Percentiles rank a stretch among this genome's conserved stretches.
Conservation (phyloP, 129 eudicot genomes). For the Apium graveolens region DNA sequence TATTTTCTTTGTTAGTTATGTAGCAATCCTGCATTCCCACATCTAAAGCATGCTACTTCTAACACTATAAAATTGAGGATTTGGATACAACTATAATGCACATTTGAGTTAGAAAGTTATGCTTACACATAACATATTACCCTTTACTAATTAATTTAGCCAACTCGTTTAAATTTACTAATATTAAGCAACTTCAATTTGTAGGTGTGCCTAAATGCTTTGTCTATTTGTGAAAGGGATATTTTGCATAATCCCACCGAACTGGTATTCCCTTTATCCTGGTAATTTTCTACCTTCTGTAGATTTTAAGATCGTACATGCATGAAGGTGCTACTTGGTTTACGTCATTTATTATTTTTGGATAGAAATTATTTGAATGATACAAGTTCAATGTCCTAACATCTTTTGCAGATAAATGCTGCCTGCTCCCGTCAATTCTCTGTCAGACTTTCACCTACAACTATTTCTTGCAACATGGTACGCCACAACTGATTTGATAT, state of each 20-base stretch:
- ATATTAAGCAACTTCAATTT: conserved; percentile 15
- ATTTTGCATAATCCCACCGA: conserved; percentile 31
- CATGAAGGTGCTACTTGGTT: neutral
- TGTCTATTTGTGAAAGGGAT: conserved; percentile 25
- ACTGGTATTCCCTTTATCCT: conserved; percentile 73
- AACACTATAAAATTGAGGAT: neutral
- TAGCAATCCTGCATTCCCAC: neutral
- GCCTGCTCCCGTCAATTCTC: conserved; percentile 47
- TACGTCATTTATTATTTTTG: neutral
- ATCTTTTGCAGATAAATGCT: conserved; percentile 43
- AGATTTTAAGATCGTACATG: conserved; percentile 15
- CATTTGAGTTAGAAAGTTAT: neutral
- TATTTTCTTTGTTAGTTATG: neutral
- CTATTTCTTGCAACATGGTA: conserved; percentile 78
- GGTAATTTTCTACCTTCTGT: conserved; percentile 34
- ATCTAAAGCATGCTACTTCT: neutral
- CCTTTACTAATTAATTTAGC: neutral
- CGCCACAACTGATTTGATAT: conserved; percentile 9
- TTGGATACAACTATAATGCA: neutral
- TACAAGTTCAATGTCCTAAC: conserved; percentile 10
- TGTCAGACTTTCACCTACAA: conserved; percentile 54
- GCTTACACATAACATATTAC: neutral
- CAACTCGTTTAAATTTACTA: neutral
- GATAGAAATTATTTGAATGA: neutral
- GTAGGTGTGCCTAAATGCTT: conserved; percentile 52